A percentile compares a stretch with the other conserved stretches of the same genome.
These are phyloP conservation scores for Guyanaporus albipodus DNA, from an alignment of 768 basidiomycete genomes.

Conservation along the genomic window DNA sequence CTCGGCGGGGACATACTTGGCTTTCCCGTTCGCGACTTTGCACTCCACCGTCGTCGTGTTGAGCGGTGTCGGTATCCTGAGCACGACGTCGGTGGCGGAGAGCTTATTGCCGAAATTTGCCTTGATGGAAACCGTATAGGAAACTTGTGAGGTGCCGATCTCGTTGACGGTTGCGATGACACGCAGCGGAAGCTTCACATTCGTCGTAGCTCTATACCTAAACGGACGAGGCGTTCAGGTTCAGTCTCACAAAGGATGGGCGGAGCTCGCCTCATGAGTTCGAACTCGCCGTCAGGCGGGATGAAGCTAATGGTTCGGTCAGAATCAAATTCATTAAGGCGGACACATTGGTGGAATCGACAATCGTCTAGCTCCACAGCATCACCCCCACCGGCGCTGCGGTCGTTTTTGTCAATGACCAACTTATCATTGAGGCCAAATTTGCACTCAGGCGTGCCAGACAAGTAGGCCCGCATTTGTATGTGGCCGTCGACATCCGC, in stretches of 20 bases:
- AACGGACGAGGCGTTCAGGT: neutral
- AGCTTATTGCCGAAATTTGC: slow-evolving; percentile 90
- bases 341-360: slow-evolving; percentile 97
- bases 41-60: slow-evolving; percentile 92
- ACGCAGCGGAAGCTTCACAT: slow-evolving; percentile 90
- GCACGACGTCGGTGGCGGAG: slow-evolving; percentile 85
- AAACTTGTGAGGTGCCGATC: slow-evolving; percentile 86
- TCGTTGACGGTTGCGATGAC: slow-evolving; percentile 91
- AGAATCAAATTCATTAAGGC: slow-evolving; percentile 91
- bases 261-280: slow-evolving; percentile 81
- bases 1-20: slow-evolving; percentile 94
- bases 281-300: slow-evolving; percentile 98
- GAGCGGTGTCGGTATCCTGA: slow-evolving; percentile 93
- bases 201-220: slow-evolving; percentile 94
- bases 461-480: slow-evolving; percentile 94
- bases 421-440: slow-evolving; percentile 98
- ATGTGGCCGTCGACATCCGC: slow-evolving; percentile 98
- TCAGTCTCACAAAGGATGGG: neutral
- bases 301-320: slow-evolving; percentile 94
- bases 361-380: slow-evolving; percentile 98
- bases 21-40: slow-evolving; percentile 90
- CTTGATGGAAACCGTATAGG: slow-evolving; percentile 84
- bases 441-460: slow-evolving; percentile 97
- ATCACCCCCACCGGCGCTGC: slow-evolving; percentile 50
- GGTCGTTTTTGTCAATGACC: slow-evolving; percentile 81